A percentile compares a stretch with the other conserved stretches of the same genome.
phyloP scores from a whole-genome alignment of 176 grass and related monocot genomes.

The Aegilops bicornis region DNA sequence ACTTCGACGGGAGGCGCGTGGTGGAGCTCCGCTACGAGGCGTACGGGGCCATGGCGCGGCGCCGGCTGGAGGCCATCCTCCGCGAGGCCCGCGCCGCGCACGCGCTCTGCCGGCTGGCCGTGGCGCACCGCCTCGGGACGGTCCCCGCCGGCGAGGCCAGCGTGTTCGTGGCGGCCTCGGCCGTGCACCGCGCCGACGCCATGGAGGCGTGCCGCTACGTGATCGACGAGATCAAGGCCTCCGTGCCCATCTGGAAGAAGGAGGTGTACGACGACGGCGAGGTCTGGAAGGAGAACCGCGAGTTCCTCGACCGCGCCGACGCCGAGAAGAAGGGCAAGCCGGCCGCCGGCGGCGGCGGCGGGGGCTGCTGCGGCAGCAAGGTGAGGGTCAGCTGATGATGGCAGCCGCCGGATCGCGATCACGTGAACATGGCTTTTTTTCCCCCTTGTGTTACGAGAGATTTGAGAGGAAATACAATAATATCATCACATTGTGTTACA shows the following conservation, averaged over 20 bases:
- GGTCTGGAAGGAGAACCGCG: slow-evolving; percentile 98
- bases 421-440: neutral
- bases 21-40: slow-evolving; percentile 95
- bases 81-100: slow-evolving; percentile 49
- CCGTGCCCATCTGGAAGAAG: slow-evolving; percentile 97
- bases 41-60: slow-evolving; percentile 75
- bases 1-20: slow-evolving; percentile 75
- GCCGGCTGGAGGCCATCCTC: slow-evolving; percentile 51
- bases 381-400: slow-evolving; percentile 42
- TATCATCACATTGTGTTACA: neutral
- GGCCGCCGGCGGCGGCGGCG: neutral
- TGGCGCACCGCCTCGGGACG: slow-evolving; percentile 66
- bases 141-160: slow-evolving; percentile 79
- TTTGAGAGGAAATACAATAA: neutral
- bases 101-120: slow-evolving; percentile 60
- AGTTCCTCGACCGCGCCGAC: slow-evolving; percentile 61
- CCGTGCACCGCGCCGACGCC: slow-evolving; percentile 83
- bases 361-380: slow-evolving; percentile 85
- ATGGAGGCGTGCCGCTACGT: slow-evolving; percentile 88
- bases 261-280: slow-evolving; percentile 98
- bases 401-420: slow-evolving; percentile 23
- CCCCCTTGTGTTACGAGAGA: neutral
- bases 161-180: slow-evolving; percentile 83
- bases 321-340: neutral
- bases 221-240: slow-evolving; percentile 93